Evolutionary conservation across 73 alveolate genomes (phyloP).

Genomic region (Paramecium octaurelia): DNA sequence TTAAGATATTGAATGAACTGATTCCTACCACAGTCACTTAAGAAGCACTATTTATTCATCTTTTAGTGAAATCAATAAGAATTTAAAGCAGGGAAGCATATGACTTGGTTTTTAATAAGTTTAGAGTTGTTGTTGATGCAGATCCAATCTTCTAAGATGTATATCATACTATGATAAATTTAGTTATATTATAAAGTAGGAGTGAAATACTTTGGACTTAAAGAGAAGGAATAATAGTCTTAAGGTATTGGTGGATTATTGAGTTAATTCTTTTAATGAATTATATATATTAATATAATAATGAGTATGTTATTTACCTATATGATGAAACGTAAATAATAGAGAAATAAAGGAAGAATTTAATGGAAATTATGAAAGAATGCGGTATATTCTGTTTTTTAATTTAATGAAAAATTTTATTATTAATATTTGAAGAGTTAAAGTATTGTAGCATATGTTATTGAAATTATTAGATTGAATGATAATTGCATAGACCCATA

Average conservation of each 20-base stretch:
- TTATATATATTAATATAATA: not conserved
- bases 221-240: not conserved
- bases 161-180: not conserved
- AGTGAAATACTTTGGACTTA: slow-evolving; percentile 19
- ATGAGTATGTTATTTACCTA: not conserved
- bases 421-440: not conserved
- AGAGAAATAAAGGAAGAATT: not conserved
- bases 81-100: slow-evolving; percentile 11
- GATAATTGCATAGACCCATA: slow-evolving; percentile 7
- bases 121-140: not conserved
- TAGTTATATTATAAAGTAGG: slow-evolving; percentile 44
- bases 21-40: not conserved
- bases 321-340: not conserved
- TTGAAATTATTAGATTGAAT: not conserved
- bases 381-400: not conserved
- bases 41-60: not conserved
- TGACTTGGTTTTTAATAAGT: not conserved
- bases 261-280: slow-evolving; percentile 34
- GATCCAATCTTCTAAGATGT: slow-evolving; percentile 2
- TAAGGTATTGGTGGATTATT: not conserved
- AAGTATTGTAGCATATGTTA: not conserved
- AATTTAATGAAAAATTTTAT: not conserved
- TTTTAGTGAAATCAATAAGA: not conserved
- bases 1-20: not conserved
- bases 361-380: slow-evolving; percentile 39